Conservation (phyloP, 106 monocot genomes). For the Narthecium ossifragum region DNA sequence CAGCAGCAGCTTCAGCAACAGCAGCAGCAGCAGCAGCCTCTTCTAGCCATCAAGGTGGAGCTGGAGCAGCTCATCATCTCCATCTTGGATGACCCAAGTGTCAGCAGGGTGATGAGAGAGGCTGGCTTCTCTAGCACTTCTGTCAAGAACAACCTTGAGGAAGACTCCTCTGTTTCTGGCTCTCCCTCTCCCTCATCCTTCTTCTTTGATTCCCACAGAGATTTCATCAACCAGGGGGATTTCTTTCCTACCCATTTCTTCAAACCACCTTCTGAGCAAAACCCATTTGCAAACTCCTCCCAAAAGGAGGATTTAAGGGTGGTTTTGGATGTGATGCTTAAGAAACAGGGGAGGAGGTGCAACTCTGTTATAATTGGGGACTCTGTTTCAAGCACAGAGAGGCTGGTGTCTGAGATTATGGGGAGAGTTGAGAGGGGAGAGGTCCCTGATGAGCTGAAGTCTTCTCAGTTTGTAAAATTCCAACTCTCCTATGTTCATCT, state of each 20-base stretch:
- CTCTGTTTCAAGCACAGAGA: constrained; percentile 49
- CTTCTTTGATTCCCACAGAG: constrained; percentile 30
- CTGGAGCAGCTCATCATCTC: constrained; percentile 93
- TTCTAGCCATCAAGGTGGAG: constrained; percentile 78
- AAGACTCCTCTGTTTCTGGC: constrained; percentile 18
- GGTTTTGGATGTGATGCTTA: constrained; percentile 52
- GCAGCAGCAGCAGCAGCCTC: constrained; percentile 56
- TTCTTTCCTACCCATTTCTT: constrained; percentile 45
- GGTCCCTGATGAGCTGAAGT: constrained; percentile 64
- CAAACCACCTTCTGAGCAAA: constrained; percentile 31
- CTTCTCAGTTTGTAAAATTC: constrained; percentile 47
- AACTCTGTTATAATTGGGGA: constrained; percentile 71
- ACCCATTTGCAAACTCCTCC: constrained; percentile 5
- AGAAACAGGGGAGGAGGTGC: constrained; percentile 36
- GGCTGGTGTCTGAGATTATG: constrained; percentile 50
- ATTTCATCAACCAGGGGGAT: constrained; percentile 14
- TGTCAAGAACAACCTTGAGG: constrained; percentile 74
- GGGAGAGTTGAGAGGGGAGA: constrained; percentile 63
- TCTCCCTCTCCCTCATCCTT: constrained; percentile 7
- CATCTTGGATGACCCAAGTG: constrained; percentile 91
- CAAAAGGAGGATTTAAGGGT: constrained; percentile 52
- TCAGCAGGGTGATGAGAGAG: constrained; percentile 97
- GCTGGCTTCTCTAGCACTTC: constrained; percentile 90
- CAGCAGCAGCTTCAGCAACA: constrained; percentile 28
- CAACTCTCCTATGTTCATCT: constrained; percentile 56